These are phyloP conservation scores for Trichoderma lentiforme DNA, from an alignment of 2,329 filamentous ascomycete genomes.

Conservation along the genomic window DNA sequence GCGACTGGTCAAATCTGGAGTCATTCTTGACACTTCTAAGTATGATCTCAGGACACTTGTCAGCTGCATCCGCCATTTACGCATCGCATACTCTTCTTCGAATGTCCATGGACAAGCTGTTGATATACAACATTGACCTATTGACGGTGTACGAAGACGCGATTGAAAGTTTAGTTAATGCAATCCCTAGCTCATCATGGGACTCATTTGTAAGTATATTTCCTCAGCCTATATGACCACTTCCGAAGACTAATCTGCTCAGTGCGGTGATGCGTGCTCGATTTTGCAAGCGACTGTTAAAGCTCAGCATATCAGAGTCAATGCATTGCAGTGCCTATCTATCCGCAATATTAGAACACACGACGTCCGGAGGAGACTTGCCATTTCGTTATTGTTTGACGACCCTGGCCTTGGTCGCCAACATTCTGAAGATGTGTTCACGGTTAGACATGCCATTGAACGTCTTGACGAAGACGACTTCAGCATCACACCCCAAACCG, in stretches of 20 bases:
- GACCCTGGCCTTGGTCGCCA: conserved; percentile 42
- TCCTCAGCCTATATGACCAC: neutral
- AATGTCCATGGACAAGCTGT: conserved; percentile 52
- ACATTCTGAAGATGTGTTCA: conserved; percentile 41
- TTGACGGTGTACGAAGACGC: conserved; percentile 40
- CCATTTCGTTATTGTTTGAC: conserved; percentile 60
- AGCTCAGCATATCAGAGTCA: conserved; percentile 51
- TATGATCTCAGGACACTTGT: conserved; percentile 36
- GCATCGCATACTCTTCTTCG: conserved; percentile 49
- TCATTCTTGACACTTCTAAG: conserved; percentile 44
- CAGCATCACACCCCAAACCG: conserved; percentile 49
- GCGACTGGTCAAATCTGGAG: conserved; percentile 45
- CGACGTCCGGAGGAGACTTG: conserved; percentile 63
- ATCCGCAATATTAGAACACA: conserved; percentile 47
- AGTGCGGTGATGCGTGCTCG: conserved; percentile 48
- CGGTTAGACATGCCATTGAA: conserved; percentile 43
- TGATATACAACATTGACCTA: conserved; percentile 44
- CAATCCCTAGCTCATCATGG: conserved; percentile 39
- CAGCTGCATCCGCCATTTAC: conserved; percentile 34
- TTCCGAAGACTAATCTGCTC: neutral
- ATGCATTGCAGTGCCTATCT: conserved; percentile 59
- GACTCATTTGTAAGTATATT: conserved; percentile 41
- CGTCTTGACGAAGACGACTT: conserved; percentile 50
- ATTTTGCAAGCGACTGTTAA: conserved; percentile 45
- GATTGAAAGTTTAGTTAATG: conserved; percentile 41